Base-by-base conservation (phyloP, 1,139 yeast species). In the Candida glucosophila region DNA sequence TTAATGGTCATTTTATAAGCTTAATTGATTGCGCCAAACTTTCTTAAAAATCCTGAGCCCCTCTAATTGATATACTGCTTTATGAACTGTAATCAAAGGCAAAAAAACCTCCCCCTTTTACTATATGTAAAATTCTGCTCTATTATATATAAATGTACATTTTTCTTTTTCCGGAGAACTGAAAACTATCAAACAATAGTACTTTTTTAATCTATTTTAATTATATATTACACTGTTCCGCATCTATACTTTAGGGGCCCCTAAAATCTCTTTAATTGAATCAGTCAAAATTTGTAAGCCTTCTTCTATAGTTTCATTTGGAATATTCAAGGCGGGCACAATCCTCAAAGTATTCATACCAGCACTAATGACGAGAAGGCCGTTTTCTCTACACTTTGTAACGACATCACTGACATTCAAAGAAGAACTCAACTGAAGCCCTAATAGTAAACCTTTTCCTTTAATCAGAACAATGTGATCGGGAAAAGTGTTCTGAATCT, bases 311-410 rank as follows among this genome's bases (percentile, higher is more conserved):
- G 69, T 71, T 15, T 73, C 76, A 29, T 77, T 73, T 16, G 77
- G 79, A 34, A 86, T 85, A 40, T 81, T 86, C 48, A 90, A 67
- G 4, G 98, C 93, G 13, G 98, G 98, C 13, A 90, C 92, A 34
- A 90, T 65, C 55, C 98, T 73, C 26, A 90, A 58, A 5, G 92
- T 90, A 47, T 86, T 86, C 46, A 78, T 76, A 27, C 97, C 98
- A 9, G 96, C 95, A 22, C 94, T 79, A 31, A 90, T 81, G 15
- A 86, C 71, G 35, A 90, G 58, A 34, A 90, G 59, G 2, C 97
- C 97, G 34, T 73, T 58, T 27, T 82, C 80, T 45, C 92, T 70
- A 23, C 93, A 85, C 32, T 67, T 68, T 19, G 60, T 59, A 16
- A 85, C 75, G 20, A 90, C 58, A 12, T 67, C 63, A n/a, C 70